Conservation (phyloP, 257 asterid species). For the Forsythia suspensa region DNA sequence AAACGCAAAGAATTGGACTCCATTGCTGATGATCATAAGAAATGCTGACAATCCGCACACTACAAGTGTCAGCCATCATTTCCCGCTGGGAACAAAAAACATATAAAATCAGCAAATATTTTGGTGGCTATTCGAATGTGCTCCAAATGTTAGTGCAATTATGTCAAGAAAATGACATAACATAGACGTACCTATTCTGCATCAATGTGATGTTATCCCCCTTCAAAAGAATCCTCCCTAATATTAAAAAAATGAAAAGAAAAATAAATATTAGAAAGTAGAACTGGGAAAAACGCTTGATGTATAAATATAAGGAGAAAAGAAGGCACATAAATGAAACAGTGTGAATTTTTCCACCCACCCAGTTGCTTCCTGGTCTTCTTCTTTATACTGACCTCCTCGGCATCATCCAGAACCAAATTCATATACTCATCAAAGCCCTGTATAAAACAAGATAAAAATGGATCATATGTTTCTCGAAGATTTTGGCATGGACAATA, state of each 20-base stretch:
- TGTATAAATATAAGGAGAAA: background rate
- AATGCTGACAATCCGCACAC: background rate
- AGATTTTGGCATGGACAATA: background rate
- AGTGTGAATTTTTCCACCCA: conserved; percentile 10
- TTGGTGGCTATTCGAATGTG: background rate
- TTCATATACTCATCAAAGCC: conserved; percentile 68
- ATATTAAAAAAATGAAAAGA: background rate
- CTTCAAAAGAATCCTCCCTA: conserved; percentile 53
- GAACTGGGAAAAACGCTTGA: background rate
- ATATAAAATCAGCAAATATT: background rate
- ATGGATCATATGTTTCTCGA: background rate
- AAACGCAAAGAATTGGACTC: background rate
- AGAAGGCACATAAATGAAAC: background rate
- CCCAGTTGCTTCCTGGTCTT: conserved; percentile 57
- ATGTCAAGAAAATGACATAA: background rate
- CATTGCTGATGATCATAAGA: background rate
- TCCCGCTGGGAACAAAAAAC: conserved; percentile 23
- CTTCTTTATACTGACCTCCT: conserved; percentile 61
- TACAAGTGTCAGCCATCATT: conserved; percentile 8
- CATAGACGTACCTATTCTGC: conserved; percentile 50
- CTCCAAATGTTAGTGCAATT: background rate
- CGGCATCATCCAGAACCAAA: conserved; percentile 61
- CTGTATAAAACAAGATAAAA: conserved; percentile 16
- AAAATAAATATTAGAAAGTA: conserved; percentile 12
- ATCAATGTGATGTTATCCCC: conserved; percentile 55